phyloP scores from a whole-genome alignment of 495 filamentous ascomycete species.

The Cudoniella acicularis region DNA sequence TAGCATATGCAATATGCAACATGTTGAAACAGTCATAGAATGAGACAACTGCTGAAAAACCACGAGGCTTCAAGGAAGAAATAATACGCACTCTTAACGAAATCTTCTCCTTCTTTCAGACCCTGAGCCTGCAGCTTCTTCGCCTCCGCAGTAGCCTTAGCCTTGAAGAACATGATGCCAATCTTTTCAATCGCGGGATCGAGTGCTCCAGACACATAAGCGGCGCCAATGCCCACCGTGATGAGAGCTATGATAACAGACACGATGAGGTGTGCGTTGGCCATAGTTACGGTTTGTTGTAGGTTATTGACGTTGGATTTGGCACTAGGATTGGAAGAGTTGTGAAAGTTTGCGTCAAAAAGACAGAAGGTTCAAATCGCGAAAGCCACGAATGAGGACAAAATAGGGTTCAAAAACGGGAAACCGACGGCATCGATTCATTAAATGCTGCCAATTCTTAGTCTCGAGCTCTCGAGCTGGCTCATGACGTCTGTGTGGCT shows the following conservation, averaged over 20 bases:
- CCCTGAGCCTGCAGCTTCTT: slow-evolving; percentile 47
- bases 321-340: too few relatives aligned
- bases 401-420: too few relatives aligned
- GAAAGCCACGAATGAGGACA: too few relatives aligned
- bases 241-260: slow-evolving; percentile 15
- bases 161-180: slow-evolving; percentile 21
- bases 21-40: not conserved
- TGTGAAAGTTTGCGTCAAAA: too few relatives aligned
- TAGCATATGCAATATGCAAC: not conserved
- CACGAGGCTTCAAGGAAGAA: not conserved
- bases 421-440: too few relatives aligned
- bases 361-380: too few relatives aligned
- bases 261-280: slow-evolving; percentile 11
- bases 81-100: slow-evolving; percentile 14
- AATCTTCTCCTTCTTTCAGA: slow-evolving; percentile 25
- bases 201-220: slow-evolving; percentile 21
- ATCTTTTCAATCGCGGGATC: slow-evolving; percentile 20
- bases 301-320: too few relatives aligned
- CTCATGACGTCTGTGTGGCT: too few relatives aligned
- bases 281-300: too few relatives aligned
- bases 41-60: not conserved
- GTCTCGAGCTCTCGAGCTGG: too few relatives aligned
- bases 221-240: slow-evolving; percentile 14
- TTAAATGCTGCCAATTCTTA: too few relatives aligned
- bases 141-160: slow-evolving; percentile 26